Base-by-base conservation (phyloP, 2,329 filamentous ascomycete species). In the Gaeumannomyces tritici region DNA sequence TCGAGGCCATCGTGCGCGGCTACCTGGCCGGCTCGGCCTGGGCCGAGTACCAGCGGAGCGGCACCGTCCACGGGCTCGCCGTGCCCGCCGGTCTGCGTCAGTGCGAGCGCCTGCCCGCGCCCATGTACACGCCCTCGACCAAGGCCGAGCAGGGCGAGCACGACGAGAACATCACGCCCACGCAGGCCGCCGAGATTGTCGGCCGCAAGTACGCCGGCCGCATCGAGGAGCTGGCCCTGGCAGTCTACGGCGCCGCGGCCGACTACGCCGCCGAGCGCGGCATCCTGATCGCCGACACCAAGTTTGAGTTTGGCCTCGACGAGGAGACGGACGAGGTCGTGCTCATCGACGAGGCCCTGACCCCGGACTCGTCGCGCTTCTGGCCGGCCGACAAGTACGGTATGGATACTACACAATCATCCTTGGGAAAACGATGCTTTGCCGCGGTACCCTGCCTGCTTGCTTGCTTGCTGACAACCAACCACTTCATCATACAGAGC, bases 11-110 rank as follows among this genome's bases (percentile, higher is more conserved):
- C 66, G 90, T 96, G n/a, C 86, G 91, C 63, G 92, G 92, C 67
- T 96, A 96, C 77, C 86, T 96, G 72, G 92, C 92, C 7, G 92
- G 92, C 56, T 89, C 86, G 57, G 91, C 90, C 0, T 96, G 90
- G 89, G 81, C 81, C 54, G 91, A 96, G 77, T 83, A 95, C 77
- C 77, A 84, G 71, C 80, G 83, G 66, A 80, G 76, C 26, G 89
- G 90, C 61, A 96, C 91, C 1, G 89, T 96, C 21, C 90, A 96
- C 75, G 90, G 91, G 27, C 87, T 93, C 67, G 71, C 80, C 21
- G 80, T 91, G 67, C 83, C 88, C 1, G 74, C 79, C 4, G 91
- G 90, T 1, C 76, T 96, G 66, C 75, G 81, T 70, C 88, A 90
- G 73, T 91, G 86, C 69, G 80, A 89, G 73, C 83, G 83, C 64